Percentiles rank a stretch among this genome's conserved stretches.
These are phyloP conservation scores for Cordyceps fumosorosea DNA, from an alignment of 2,329 filamentous ascomycete genomes.

Conservation along the genomic window DNA sequence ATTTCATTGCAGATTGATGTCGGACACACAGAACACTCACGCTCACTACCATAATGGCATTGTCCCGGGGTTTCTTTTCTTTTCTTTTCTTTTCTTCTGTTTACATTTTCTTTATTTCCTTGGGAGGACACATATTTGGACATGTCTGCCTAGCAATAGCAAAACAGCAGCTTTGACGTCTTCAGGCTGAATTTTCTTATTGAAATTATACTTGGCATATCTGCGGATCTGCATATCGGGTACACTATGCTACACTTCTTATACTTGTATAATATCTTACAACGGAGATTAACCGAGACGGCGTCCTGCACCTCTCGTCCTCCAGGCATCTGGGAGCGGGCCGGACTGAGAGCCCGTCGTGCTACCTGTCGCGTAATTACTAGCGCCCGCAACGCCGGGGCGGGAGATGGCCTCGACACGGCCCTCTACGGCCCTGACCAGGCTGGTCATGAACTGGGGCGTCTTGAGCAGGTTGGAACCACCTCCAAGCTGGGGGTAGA, in stretches of 20 bases:
- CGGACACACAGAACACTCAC: constrained; percentile 5
- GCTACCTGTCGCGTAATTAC: not conserved
- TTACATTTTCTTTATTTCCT: not conserved
- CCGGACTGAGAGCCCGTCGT: constrained; percentile 26
- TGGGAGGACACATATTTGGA: not conserved
- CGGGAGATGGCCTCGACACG: not conserved
- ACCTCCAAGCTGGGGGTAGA: constrained; percentile 85
- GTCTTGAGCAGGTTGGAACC: constrained; percentile 72
- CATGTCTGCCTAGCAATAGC: not conserved
- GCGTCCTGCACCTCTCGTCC: constrained; percentile 53
- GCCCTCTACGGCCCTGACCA: constrained; percentile 44
- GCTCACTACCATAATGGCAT: not conserved
- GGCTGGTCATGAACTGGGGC: constrained; percentile 61
- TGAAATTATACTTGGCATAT: not conserved
- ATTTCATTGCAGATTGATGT: not conserved
- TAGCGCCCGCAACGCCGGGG: not conserved
- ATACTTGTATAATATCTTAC: not conserved
- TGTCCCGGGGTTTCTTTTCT: not conserved
- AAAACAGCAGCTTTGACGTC: not conserved
- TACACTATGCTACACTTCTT: not conserved
- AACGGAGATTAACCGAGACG: constrained; percentile 44
- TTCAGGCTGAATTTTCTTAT: not conserved
- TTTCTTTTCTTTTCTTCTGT: not conserved
- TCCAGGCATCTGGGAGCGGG: constrained; percentile 58
- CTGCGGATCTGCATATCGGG: not conserved